Base-by-base conservation (phyloP, 2,329 filamentous ascomycete species). In the Drechslerella dactyloides region DNA sequence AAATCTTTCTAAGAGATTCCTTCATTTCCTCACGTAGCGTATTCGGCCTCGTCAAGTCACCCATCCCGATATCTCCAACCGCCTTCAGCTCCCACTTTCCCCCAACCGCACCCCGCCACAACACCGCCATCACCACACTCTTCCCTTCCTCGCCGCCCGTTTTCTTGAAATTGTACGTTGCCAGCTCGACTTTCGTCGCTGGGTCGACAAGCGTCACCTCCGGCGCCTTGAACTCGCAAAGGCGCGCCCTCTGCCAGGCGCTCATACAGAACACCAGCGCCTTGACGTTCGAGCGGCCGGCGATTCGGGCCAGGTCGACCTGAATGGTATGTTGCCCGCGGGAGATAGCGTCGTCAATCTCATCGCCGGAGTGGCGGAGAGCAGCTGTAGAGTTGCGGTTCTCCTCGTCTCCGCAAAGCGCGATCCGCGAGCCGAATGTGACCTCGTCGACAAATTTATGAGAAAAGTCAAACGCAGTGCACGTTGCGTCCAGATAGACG, bases 1-100 rank as follows among this genome's bases (percentile, higher is more conserved):
- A 63, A 55, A 70, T 55, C 52, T 50, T 70, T 59, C 57, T 64
- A 40, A 70, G 50, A 23, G 53, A 51, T 48, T 44, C 52, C 46
- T 19, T 33, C 66, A 70, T 70, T 40, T 64, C 66, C 24, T 53
- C 53, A 37, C 37, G 55, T 46, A 70, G 50, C 15, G 48, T 30
- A 19, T 59, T 48, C 19, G 11, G 2, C 46, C 59, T 66, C 24
- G 68, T 61, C 55, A 73, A 40, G 66, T 66, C 62, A 7, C 68
- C 68, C 11, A 17, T n/a, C 19, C 68, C 68, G 40, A 73, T 73
- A 73, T 73, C 60, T 19, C 68, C 68, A 23, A 73, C 24, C 11
- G 68, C 68, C 61, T 73, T 73, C 68, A 73, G 56, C 30, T 66
- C 62, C 68, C 68, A 73, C 51, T 65, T 73, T 10, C 51, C 68